Percentiles rank a stretch among this genome's conserved stretches.
These are phyloP conservation scores for Aspergillus steynii DNA, from an alignment of 495 filamentous ascomycete genomes.

Conservation along the genomic window DNA sequence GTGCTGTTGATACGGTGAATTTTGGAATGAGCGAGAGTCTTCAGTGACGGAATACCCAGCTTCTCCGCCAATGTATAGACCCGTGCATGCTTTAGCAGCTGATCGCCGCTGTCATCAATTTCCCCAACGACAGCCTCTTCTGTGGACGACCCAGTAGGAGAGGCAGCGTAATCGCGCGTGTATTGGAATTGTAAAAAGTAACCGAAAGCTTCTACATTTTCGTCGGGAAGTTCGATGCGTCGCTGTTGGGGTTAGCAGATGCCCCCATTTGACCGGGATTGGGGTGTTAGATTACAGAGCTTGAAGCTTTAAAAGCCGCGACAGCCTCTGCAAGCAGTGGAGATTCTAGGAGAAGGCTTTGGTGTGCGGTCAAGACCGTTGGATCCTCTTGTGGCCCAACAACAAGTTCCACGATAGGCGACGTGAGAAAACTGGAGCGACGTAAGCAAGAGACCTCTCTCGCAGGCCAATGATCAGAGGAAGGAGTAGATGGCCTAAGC, in stretches of 20 bases:
- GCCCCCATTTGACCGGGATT: background rate
- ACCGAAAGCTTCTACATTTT: slow-evolving; percentile 78
- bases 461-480: slow-evolving; percentile 1
- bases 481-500: background rate
- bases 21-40: slow-evolving; percentile 77
- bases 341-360: slow-evolving; percentile 70
- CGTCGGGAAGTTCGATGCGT: slow-evolving; percentile 65
- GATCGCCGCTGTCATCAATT: slow-evolving; percentile 69
- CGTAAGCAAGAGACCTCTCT: slow-evolving; percentile 9
- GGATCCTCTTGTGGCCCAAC: slow-evolving; percentile 63
- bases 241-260: slow-evolving; percentile 40
- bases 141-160: slow-evolving; percentile 43
- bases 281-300: slow-evolving; percentile 25
- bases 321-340: slow-evolving; percentile 71
- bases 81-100: slow-evolving; percentile 81
- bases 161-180: slow-evolving; percentile 76
- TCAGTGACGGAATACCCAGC: slow-evolving; percentile 69
- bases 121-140: slow-evolving; percentile 58
- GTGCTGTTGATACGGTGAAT: slow-evolving; percentile 86
- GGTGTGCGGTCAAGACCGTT: slow-evolving; percentile 73
- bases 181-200: slow-evolving; percentile 93
- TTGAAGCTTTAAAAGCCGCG: slow-evolving; percentile 50
- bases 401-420: slow-evolving; percentile 76
- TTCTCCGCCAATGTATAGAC: slow-evolving; percentile 89
- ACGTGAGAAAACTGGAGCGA: slow-evolving; percentile 55